Conservation (phyloP, 306 rosid genomes). For the Albizia julibrissin region DNA sequence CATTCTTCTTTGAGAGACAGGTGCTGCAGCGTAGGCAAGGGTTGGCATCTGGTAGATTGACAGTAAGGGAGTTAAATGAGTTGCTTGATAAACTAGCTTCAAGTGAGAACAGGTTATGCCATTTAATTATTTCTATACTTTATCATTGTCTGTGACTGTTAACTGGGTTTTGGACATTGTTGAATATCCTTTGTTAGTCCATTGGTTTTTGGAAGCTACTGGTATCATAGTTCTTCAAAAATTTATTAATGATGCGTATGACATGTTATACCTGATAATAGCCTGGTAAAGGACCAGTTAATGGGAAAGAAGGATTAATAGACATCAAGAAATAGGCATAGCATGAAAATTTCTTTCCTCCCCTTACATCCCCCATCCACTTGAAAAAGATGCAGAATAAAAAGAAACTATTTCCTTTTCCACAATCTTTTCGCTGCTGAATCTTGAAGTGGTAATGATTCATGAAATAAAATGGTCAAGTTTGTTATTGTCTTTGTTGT, state of each 20-base stretch:
- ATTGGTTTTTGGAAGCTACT: not conserved
- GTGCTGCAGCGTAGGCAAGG: slow-evolving; percentile 88
- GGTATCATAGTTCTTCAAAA: too few species aligned
- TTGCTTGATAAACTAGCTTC: slow-evolving; percentile 81
- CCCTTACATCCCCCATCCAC: not conserved
- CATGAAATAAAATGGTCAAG: not conserved
- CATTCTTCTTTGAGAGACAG: slow-evolving; percentile 43
- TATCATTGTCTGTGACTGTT: not conserved
- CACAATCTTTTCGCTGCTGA: slow-evolving; percentile 2
- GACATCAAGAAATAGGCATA: not conserved
- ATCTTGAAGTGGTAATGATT: slow-evolving; percentile 13
- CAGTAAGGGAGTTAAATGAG: slow-evolving; percentile 75
- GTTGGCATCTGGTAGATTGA: slow-evolving; percentile 72
- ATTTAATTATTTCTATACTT: slow-evolving; percentile 15
- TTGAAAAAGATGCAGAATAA: not conserved
- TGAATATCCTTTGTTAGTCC: not conserved
- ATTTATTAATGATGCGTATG: not conserved
- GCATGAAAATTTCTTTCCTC: not conserved
- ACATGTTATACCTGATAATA: not conserved
- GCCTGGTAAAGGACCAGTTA: not conserved
- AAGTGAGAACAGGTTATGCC: slow-evolving; percentile 66
- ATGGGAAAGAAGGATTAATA: not conserved
- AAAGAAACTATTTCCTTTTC: not conserved
- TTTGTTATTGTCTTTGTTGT: not conserved
- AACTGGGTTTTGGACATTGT: not conserved